These are phyloP conservation scores for Aspergillus fumigatus DNA, from an alignment of 2,329 filamentous ascomycete genomes.

Conservation along the genomic window DNA sequence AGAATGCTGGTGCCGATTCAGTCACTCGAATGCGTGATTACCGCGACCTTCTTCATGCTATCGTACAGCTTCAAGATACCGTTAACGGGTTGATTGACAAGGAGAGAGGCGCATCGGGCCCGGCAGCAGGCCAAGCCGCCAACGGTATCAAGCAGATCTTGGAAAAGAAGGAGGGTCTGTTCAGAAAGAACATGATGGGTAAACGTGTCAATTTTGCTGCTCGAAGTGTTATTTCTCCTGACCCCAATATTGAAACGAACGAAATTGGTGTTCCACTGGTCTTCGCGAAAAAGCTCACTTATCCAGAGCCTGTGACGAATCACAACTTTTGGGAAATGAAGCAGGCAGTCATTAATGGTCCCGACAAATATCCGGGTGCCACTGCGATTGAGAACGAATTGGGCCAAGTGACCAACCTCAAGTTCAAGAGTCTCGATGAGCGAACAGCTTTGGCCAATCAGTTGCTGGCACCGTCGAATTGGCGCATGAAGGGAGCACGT, in stretches of 20 bases:
- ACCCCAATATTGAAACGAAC: slow-evolving; percentile 98
- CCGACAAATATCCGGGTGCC: slow-evolving; percentile 90
- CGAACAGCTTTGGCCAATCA: slow-evolving; percentile 87
- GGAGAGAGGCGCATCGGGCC: slow-evolving; percentile 77
- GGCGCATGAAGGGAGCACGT: slow-evolving; percentile 66
- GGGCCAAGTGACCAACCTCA: slow-evolving; percentile 82
- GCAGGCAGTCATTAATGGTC: slow-evolving; percentile 91
- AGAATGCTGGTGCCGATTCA: slow-evolving; percentile 43
- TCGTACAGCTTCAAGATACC: slow-evolving; percentile 77
- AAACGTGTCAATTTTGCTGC: slow-evolving; percentile 99
- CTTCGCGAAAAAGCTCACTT: slow-evolving; percentile 92
- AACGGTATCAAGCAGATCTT: slow-evolving; percentile 97
- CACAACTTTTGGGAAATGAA: slow-evolving; percentile 96
- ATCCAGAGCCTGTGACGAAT: slow-evolving; percentile 93
- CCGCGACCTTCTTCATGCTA: slow-evolving; percentile 73
- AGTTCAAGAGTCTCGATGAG: slow-evolving; percentile 83
- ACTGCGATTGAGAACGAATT: slow-evolving; percentile 94
- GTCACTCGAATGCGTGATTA: slow-evolving; percentile 58
- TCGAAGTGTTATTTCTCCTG: slow-evolving; percentile 94
- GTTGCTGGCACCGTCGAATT: slow-evolving; percentile 77
- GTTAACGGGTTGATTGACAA: slow-evolving; percentile 93
- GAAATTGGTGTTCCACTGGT: slow-evolving; percentile 98
- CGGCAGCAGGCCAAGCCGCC: slow-evolving; percentile 71
- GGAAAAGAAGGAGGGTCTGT: slow-evolving; percentile 97
- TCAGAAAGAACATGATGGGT: slow-evolving; percentile 99